Percentiles rank a stretch among this genome's conserved stretches.
Conservation (phyloP, 805 yeast genomes). For the Helenozyma baotianmanensis region DNA sequence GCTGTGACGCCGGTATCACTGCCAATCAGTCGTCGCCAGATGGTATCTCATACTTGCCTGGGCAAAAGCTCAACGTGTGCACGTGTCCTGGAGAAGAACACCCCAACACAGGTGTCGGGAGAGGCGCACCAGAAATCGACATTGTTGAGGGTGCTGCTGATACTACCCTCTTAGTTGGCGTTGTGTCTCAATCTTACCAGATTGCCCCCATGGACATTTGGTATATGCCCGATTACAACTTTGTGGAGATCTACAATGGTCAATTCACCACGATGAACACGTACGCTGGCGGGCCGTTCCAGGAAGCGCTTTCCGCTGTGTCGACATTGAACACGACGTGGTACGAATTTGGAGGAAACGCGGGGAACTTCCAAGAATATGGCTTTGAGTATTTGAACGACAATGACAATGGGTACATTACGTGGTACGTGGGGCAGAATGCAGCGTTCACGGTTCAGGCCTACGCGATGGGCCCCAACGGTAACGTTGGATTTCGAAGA, state of each 20-base stretch:
- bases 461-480: slow-evolving; percentile 35
- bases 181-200: slow-evolving; percentile 90
- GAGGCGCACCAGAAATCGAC: slow-evolving; percentile 91
- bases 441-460: slow-evolving; percentile 27
- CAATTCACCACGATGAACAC: slow-evolving; percentile 77
- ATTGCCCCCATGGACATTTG: slow-evolving; percentile 92
- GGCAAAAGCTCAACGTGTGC: slow-evolving; percentile 74
- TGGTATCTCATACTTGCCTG: slow-evolving; percentile 83
- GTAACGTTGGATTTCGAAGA: slow-evolving; percentile 33
- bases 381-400: slow-evolving; percentile 78
- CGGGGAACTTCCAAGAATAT: slow-evolving; percentile 59
- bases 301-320: slow-evolving; percentile 84
- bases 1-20: slow-evolving; percentile 92
- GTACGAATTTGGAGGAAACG: slow-evolving; percentile 64
- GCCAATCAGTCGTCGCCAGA: slow-evolving; percentile 89
- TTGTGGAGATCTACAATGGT: slow-evolving; percentile 63
- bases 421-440: slow-evolving; percentile 80
- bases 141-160: slow-evolving; percentile 79
- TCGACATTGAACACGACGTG: slow-evolving; percentile 76
- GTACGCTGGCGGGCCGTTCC: slow-evolving; percentile 89
- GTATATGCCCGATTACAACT: slow-evolving; percentile 88
- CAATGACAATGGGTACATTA: slow-evolving; percentile 62
- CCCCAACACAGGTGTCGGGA: slow-evolving; percentile 81
- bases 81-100: slow-evolving; percentile 81
- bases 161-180: slow-evolving; percentile 46